Evolutionary conservation across 2,329 filamentous ascomycete genomes (phyloP).

Genomic region (Colletotrichum sp.): DNA sequence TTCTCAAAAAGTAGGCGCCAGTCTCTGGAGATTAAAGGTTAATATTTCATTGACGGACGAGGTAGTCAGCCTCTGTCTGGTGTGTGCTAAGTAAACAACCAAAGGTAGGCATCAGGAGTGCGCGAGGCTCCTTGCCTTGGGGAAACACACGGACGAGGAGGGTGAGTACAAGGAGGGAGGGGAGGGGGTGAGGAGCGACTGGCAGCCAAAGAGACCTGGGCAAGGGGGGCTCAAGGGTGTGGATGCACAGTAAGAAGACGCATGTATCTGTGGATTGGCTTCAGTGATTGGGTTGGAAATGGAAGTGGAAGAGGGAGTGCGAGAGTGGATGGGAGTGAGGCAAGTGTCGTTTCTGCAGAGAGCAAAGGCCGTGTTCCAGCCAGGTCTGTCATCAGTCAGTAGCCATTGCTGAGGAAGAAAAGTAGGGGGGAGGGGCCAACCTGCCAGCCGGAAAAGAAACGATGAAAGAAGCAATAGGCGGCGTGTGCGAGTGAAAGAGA

Average conservation of each 20-base stretch:
- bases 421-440: constrained; percentile 1
- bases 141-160: constrained; percentile 14
- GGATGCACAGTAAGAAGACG: not conserved
- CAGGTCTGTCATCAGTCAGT: constrained; percentile 17
- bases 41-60: constrained; percentile 7
- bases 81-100: not conserved
- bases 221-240: not conserved
- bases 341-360: not conserved
- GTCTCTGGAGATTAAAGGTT: constrained; percentile 17
- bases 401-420: constrained; percentile 3
- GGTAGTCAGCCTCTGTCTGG: constrained; percentile 1
- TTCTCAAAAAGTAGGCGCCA: constrained; percentile 6
- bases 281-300: not conserved
- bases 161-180: constrained; percentile 9
- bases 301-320: not conserved
- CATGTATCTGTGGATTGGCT: not conserved
- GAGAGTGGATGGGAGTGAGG: not conserved
- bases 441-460: constrained; percentile 18
- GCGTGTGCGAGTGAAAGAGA: constrained; percentile 12
- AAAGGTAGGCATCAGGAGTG: constrained; percentile 10
- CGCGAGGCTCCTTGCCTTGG: constrained; percentile 15
- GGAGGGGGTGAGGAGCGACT: not conserved
- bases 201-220: not conserved
- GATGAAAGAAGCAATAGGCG: constrained; percentile 15
- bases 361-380: constrained; percentile 12